A percentile compares a stretch with the other conserved stretches of the same genome.
These are phyloP conservation scores for Ceratobasidium sp. DNA, from an alignment of 1,284 basidiomycete species.

Conservation along the genomic window DNA sequence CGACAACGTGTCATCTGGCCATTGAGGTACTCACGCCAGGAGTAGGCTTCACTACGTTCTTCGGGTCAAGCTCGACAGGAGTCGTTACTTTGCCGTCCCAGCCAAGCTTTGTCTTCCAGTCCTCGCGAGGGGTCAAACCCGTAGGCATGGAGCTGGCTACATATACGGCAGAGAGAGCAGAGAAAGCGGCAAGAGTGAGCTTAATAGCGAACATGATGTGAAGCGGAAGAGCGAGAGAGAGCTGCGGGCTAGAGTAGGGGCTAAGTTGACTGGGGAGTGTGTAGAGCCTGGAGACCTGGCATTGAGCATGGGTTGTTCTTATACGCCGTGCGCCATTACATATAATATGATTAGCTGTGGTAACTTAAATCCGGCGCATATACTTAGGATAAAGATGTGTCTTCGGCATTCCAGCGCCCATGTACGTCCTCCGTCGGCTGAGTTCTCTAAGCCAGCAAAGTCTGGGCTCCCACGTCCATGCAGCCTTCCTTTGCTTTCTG, in stretches of 20 bases:
- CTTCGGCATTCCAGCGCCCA: too few species aligned
- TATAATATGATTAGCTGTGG: too few species aligned
- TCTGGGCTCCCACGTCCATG: too few species aligned
- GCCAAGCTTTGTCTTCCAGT: conserved; percentile 21
- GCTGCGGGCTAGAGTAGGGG: not conserved
- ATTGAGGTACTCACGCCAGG: not conserved
- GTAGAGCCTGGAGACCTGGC: not conserved
- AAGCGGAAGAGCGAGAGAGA: conserved; percentile 11
- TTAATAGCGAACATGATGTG: conserved; percentile 26
- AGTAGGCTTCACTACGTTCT: conserved; percentile 5
- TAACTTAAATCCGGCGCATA: too few species aligned
- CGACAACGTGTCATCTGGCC: too few species aligned
- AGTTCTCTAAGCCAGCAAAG: too few species aligned
- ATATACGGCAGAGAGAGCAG: conserved; percentile 7
- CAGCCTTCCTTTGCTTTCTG: too few species aligned
- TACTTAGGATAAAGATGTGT: too few species aligned
- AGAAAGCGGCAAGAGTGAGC: conserved; percentile 12
- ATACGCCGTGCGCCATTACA: too few species aligned
- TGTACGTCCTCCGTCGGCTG: too few species aligned
- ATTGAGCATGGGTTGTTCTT: too few species aligned
- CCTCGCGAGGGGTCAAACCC: conserved; percentile 5
- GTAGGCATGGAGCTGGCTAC: conserved; percentile 1
- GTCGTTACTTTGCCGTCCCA: conserved; percentile 30
- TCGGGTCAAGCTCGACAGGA: conserved; percentile 18
- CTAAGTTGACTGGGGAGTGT: not conserved